Conservation (phyloP, 2,329 filamentous ascomycete species). For the Immersiporthe knoxdaviesiana region DNA sequence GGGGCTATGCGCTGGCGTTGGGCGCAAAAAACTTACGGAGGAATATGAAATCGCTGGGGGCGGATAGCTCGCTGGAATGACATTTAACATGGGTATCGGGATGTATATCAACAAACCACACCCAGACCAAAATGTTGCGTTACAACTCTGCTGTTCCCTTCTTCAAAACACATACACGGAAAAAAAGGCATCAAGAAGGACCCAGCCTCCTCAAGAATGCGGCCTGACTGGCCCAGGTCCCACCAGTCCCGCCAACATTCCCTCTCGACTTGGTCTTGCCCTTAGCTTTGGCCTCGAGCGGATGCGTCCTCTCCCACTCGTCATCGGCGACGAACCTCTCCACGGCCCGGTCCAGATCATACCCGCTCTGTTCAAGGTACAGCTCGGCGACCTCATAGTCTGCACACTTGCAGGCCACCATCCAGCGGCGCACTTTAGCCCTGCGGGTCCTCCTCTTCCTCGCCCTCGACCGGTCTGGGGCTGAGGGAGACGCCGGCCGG, state of each 20-base stretch:
- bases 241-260: slow-evolving; percentile 2
- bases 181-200: slow-evolving; percentile 1
- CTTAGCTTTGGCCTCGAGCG: slow-evolving; percentile 48
- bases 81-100: slow-evolving; percentile 14
- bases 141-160: slow-evolving; percentile 12
- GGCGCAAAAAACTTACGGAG: slow-evolving; percentile 8
- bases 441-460: slow-evolving; percentile 74
- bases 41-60: neutral
- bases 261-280: slow-evolving; percentile 30
- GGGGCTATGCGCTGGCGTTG: slow-evolving; percentile 21
- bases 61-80: slow-evolving; percentile 5
- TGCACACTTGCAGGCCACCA: slow-evolving; percentile 76
- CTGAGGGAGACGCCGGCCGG: slow-evolving; percentile 49
- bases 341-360: slow-evolving; percentile 68
- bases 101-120: neutral
- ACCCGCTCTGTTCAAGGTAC: slow-evolving; percentile 72
- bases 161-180: no score
- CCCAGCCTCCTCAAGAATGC: slow-evolving; percentile 27
- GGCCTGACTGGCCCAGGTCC: slow-evolving; percentile 27
- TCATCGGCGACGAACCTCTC: slow-evolving; percentile 71
- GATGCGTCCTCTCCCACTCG: slow-evolving; percentile 73
- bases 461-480: slow-evolving; percentile 71
- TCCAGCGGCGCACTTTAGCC: slow-evolving; percentile 72
- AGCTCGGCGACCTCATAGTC: slow-evolving; percentile 77
- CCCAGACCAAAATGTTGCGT: neutral